Percentiles rank a stretch among this genome's conserved stretches.
Evolutionary conservation across 106 monocot species (phyloP).

Genomic region (Acanthochlamys bracteata): DNA sequence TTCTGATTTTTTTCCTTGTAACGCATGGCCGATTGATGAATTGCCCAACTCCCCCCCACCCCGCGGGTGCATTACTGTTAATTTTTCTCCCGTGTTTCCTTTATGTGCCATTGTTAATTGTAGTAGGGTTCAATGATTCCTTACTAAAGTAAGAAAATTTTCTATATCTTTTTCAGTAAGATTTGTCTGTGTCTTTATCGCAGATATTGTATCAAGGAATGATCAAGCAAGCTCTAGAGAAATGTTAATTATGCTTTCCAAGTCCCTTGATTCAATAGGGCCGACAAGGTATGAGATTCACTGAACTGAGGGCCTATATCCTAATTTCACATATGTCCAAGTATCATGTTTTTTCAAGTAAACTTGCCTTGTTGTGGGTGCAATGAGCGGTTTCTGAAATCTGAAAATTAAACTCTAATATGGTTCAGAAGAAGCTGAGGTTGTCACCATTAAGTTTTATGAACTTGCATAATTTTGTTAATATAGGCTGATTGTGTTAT

Average conservation of each 20-base stretch:
- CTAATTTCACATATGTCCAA: no score
- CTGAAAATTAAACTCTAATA: no score
- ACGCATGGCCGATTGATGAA: neutral
- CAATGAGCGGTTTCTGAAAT: no score
- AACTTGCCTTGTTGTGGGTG: no score
- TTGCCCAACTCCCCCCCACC: neutral
- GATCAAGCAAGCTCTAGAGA: slow-evolving; percentile 17
- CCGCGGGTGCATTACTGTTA: neutral
- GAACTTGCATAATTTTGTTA: no score
- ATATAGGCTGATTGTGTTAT: no score
- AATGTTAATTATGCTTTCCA: slow-evolving; percentile 17
- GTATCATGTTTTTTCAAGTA: no score
- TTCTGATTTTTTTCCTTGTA: neutral
- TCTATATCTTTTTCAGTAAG: no score
- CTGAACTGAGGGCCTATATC: no score
- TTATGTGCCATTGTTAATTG: neutral
- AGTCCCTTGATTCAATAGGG: slow-evolving; percentile 18
- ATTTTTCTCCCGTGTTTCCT: neutral
- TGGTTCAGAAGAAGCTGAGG: no score
- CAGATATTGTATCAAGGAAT: slow-evolving; percentile 34
- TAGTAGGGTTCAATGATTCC: neutral
- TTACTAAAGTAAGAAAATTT: neutral
- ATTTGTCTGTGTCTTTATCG: neutral
- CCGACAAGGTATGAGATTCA: slow-evolving; percentile 17
- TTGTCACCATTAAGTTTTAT: no score